Evolutionary conservation across 2,329 filamentous ascomycete species (phyloP), one percentile per base, ranked within the genome.

Genomic region (Plectosphaerella cucumerina): DNA sequence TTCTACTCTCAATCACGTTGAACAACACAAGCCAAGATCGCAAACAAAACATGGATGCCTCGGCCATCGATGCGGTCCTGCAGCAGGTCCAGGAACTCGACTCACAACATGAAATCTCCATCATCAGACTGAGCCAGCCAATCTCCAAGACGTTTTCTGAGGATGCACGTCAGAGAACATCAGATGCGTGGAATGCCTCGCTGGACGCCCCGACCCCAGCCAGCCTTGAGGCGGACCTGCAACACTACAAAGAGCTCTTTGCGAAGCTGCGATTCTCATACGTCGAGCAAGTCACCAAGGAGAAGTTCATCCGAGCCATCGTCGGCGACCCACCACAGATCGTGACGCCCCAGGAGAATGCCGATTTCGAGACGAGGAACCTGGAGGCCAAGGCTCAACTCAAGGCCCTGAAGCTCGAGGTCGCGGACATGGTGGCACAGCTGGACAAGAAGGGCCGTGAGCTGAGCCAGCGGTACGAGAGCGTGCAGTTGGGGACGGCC

Each of bases 231-330:
- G 89, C 89, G 23, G 93, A 97, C 68, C 77, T 97, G 23, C 77
- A 80, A 26, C 92, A 97, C 69, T 97, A 97, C 74, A 90, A 89
- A 72, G 92, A 97, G 70, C 82, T 97, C 18, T 99, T 97, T 70
- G 87, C 90, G 41, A 97, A 99, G 72, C 80, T 97, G 37, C 90
- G 93, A 60, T 97, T 97, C 75, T 95, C 89, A 57, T 97, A 97
- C 70, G 88, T 97, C 60, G 94, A 99, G 71, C 94, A 97, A 75
- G 91, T 97, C 56, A 97, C 93, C 43, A 99, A 97, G 71, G 94
- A 99, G 68, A 96, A 96, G 64, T 97, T 97, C 69, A 86, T 99
- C 50, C 89, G 91, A 59, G 86, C 89, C 56, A 95, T 97, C 60
- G 90, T 95, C 15, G 90, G 90, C 56, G 89, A 96, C 56, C 90